These are phyloP conservation scores for Acer saccharum DNA, from an alignment of 345 rosid genomes.

Conservation along the genomic window DNA sequence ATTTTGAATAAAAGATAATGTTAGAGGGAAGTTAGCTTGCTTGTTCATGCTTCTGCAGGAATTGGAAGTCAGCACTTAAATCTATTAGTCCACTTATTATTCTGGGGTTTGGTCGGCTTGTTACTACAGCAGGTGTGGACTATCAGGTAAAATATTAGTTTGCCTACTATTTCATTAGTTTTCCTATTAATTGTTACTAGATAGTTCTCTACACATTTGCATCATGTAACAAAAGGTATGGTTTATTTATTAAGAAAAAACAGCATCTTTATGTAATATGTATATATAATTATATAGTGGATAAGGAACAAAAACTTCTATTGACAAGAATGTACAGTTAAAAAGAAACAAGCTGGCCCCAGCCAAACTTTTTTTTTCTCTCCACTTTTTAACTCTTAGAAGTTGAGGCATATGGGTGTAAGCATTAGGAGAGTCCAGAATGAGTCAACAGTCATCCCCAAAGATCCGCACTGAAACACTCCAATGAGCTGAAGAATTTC, in stretches of 20 bases:
- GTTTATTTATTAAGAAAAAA: not conserved
- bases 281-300: no score
- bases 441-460: no score
- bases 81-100: slow-evolving; percentile 64
- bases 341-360: no score
- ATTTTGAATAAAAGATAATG: not conserved
- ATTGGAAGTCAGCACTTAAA: slow-evolving; percentile 57
- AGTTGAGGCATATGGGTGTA: no score
- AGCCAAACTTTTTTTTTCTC: no score
- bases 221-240: slow-evolving; percentile 3
- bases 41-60: slow-evolving; percentile 39
- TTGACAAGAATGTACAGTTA: no score
- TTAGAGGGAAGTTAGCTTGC: not conserved
- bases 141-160: slow-evolving; percentile 65
- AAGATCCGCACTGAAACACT: no score
- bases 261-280: not conserved
- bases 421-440: no score
- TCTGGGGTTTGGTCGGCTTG: slow-evolving; percentile 75
- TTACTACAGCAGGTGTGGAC: slow-evolving; percentile 71
- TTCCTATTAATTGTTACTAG: not conserved
- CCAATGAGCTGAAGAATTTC: no score
- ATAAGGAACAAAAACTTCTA: no score
- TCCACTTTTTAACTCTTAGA: no score
- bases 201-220: not conserved
- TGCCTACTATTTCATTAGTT: slow-evolving; percentile 3